These are phyloP conservation scores for Pisolithus microcarpus DNA, from an alignment of 768 basidiomycete genomes.

Conservation along the genomic window DNA sequence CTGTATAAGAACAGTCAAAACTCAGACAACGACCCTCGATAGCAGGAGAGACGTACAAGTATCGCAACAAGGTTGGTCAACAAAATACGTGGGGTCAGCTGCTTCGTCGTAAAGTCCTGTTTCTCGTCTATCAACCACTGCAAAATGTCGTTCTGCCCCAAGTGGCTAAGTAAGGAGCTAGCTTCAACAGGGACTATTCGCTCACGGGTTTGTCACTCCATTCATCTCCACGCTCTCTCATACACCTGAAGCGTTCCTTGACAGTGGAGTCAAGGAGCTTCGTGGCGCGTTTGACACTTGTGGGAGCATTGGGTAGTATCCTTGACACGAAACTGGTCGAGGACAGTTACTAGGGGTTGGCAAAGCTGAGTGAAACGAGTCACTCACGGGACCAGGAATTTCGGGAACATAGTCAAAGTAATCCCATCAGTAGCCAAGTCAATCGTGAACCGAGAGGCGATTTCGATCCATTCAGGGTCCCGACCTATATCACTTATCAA, in stretches of 20 bases:
- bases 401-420: slow-evolving; percentile 26
- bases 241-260: slow-evolving; percentile 19
- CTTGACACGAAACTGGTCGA: slow-evolving; percentile 11
- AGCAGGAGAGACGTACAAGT: slow-evolving; percentile 8
- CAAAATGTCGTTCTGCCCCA: neutral
- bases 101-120: neutral
- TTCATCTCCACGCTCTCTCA: slow-evolving; percentile 16
- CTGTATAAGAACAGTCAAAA: neutral
- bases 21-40: neutral
- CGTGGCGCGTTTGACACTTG: slow-evolving; percentile 2
- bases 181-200: slow-evolving; percentile 13
- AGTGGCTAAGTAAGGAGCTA: neutral
- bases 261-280: slow-evolving; percentile 24
- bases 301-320: slow-evolving; percentile 6
- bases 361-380: neutral
- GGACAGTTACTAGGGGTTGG: neutral
- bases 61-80: neutral
- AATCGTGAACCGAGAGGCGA: slow-evolving; percentile 25
- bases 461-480: slow-evolving; percentile 28
- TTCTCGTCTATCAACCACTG: neutral
- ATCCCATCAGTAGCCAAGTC: slow-evolving; percentile 16
- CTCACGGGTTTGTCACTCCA: slow-evolving; percentile 29
- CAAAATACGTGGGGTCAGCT: neutral
- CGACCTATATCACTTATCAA: slow-evolving; percentile 25
- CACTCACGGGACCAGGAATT: slow-evolving; percentile 25